Evolutionary conservation across 805 yeast genomes (phyloP), one percentile per base, ranked within the genome.

Genomic region (Pichia pseudocactophila): DNA sequence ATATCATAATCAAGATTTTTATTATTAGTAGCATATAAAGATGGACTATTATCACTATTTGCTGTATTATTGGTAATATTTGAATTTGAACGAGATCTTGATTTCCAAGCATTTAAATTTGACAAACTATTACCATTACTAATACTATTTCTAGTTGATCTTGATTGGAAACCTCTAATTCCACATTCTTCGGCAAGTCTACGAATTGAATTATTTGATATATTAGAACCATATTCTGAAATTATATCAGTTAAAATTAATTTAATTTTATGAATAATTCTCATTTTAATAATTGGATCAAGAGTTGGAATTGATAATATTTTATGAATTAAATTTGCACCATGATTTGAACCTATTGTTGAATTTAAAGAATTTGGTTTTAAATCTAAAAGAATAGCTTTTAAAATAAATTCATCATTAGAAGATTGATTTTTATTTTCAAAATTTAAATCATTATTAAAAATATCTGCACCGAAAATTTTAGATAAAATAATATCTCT

Each of bases 121-220:
- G 52, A 37, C 45, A 41, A 33, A 20, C 30, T 41, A 10, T 20
- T 26, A 27, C 40, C 25, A 31, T 43, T 43, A 42, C 38, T 43
- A 20, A 45, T 48, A 43, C 51, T 56, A 22, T 52, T 48, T n/a
- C 57, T 50, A 34, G 53, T 56, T 13, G 57, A 51, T 37, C 56
- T 46, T 15, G 58, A 56, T 37, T 41, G n/a, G 53, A 31, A 37
- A 3, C 47, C 46, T 37, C 60, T 63, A 40, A 89, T 65, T 3
- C 97, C 97, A 48, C 88, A 90, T 61, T 90, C 97, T 52, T 90
- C 97, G 73, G 89, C 74, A 44, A 92, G 68, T 50, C 95, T 78
- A 56, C 85, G 84, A 62, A 86, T 85, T 30, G 82, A 84, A 38
- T 81, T 82, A 36, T 77, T 63, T 42, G 87, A 64, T 5, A 79